A percentile compares a stretch with the other conserved stretches of the same genome.
Evolutionary conservation across 805 yeast species (phyloP).

Genomic region (Starmera pachycereana): DNA sequence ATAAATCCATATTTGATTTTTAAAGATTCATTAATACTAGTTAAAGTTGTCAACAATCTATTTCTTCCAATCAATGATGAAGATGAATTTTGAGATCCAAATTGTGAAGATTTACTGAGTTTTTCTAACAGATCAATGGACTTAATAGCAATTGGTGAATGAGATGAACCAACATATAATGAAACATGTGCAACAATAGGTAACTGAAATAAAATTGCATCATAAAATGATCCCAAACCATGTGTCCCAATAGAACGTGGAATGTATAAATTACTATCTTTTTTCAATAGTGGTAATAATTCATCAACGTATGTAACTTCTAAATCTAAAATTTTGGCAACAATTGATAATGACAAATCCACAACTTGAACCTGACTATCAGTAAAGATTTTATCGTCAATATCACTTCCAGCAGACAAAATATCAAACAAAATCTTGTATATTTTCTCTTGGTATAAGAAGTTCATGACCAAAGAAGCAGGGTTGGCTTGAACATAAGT

Average conservation of each 20-base stretch:
- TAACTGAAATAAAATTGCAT: constrained; percentile 61
- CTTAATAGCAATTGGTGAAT: constrained; percentile 37
- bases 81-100: constrained; percentile 23
- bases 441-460: constrained; percentile 48
- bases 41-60: constrained; percentile 58
- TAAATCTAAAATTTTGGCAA: constrained; percentile 34
- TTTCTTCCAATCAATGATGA: constrained; percentile 36
- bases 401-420: constrained; percentile 50
- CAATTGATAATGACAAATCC: constrained; percentile 29
- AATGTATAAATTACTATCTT: constrained; percentile 19
- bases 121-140: constrained; percentile 44
- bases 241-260: constrained; percentile 38
- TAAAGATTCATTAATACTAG: constrained; percentile 68
- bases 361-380: constrained; percentile 29
- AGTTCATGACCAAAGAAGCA: constrained; percentile 52
- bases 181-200: constrained; percentile 67
- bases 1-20: constrained; percentile 67
- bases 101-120: constrained; percentile 39
- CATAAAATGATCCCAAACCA: constrained; percentile 56
- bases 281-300: constrained; percentile 39
- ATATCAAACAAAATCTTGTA: constrained; percentile 47
- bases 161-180: constrained; percentile 55
- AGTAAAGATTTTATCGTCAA: constrained; percentile 28
- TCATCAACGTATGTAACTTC: constrained; percentile 55
- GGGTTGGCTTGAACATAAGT: constrained; percentile 57